Base-by-base conservation (phyloP, 768 basidiomycete species). In the Cystofilobasidium bisporidii region DNA sequence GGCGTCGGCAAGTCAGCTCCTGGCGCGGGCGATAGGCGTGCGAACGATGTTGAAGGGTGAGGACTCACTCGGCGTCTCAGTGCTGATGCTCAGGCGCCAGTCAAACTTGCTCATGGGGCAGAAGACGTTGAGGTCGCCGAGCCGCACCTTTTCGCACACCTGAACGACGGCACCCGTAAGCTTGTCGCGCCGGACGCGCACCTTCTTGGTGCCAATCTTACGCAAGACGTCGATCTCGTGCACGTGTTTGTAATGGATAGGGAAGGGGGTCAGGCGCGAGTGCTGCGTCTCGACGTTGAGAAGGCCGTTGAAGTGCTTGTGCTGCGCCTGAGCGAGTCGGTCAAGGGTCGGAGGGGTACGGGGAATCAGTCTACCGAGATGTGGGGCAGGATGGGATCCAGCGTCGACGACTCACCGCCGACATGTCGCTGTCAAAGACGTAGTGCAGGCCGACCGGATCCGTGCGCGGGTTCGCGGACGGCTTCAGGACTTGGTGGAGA, bases 81-180 rank as follows among this genome's bases (percentile, higher is more conserved):
- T 74, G 75, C 84, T 97, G 9, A 98, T 89, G 71, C 89, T 92
- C 8, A 99, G 81, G 65, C 96, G 80, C 90, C 91, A 98, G 77
- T 99, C 96, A 53, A 87, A 90, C 0, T 80, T 75, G 28, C 86
- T 80, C 74, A 88, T 88, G 11, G 94, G 94, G 73, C 84, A 85
- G 76, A 83, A 87, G 32, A 99, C 81, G 76, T 99, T 89, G 74
- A 99, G 78, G 76, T 94, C 85, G 9, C 87, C 92, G 28, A 99
- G 78, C 58, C 92, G 82, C 20, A 86, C 79, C 77, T 99, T 98
- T 71, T 83, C 82, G 76, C 89, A 83, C 72, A 85, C 82, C 71
- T 87, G 86, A n/a, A 83, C 69, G 26, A 91, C 83, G 22, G 78
- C 76, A 2, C 82, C 82, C 0, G 85, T 85, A 75, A 85, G 87